Conservation (phyloP, 2,329 filamentous ascomycete genomes). For the Penicillium sp. region DNA sequence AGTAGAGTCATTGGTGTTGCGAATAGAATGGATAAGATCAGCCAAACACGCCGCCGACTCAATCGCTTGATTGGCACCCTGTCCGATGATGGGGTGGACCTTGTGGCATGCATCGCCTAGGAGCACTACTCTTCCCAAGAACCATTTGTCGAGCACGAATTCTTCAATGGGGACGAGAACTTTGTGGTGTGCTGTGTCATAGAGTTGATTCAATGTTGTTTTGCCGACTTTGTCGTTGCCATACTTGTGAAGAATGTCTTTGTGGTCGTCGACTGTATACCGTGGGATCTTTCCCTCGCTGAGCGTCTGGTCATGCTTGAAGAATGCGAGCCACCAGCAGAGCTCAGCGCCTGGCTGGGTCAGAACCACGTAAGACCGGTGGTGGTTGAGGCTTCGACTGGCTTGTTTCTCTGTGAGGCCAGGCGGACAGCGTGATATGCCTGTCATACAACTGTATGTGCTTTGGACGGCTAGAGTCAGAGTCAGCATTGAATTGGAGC, state of each 20-base stretch:
- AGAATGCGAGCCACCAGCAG: slow-evolving; percentile 18
- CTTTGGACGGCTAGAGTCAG: slow-evolving; percentile 16
- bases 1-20: too few species aligned
- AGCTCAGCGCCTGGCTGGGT: slow-evolving; percentile 10
- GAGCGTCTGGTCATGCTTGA: slow-evolving; percentile 22
- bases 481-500: neutral
- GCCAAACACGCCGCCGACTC: slow-evolving; percentile 16
- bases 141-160: slow-evolving; percentile 38
- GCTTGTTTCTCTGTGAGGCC: slow-evolving; percentile 3
- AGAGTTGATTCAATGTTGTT: slow-evolving; percentile 31
- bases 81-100: slow-evolving; percentile 23
- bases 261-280: slow-evolving; percentile 30
- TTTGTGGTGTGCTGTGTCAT: slow-evolving; percentile 20
- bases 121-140: slow-evolving; percentile 35
- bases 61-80: slow-evolving; percentile 20
- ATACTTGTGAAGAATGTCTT: slow-evolving; percentile 24
- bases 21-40: neutral
- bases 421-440: slow-evolving; percentile 16
- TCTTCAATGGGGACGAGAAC: slow-evolving; percentile 32
- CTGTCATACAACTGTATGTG: slow-evolving; percentile 21
- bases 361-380: slow-evolving; percentile 17
- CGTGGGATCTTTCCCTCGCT: slow-evolving; percentile 23
- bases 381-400: slow-evolving; percentile 14
- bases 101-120: slow-evolving; percentile 45
- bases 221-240: slow-evolving; percentile 4